Evolutionary conservation across 1,284 basidiomycete genomes (phyloP).

Genomic region (Rhodotorula sp.): DNA sequence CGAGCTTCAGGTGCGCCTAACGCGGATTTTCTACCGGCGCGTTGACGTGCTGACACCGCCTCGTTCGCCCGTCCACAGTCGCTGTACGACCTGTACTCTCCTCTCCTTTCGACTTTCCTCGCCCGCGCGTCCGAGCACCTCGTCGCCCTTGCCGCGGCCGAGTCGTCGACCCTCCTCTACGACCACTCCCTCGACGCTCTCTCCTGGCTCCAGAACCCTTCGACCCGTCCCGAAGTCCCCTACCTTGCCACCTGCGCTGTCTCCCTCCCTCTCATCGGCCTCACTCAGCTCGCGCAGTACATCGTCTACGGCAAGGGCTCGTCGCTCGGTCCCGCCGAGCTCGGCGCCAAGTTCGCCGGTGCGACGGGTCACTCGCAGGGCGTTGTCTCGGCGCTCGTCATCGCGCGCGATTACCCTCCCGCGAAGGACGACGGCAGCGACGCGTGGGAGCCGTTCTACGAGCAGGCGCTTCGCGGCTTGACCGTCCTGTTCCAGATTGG

Average conservation of each 20-base stretch:
- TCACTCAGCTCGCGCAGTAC: conserved; percentile 94
- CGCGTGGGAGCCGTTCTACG: conserved; percentile 71
- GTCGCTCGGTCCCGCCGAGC: conserved; percentile 63
- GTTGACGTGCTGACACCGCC: neutral
- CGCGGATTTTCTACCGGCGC: too few species aligned
- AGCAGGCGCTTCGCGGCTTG: conserved; percentile 79
- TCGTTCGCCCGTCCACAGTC: conserved; percentile 56
- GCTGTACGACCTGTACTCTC: conserved; percentile 86
- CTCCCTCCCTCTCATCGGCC: conserved; percentile 91
- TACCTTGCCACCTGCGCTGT: conserved; percentile 95
- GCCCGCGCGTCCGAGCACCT: conserved; percentile 60
- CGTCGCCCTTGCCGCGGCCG: conserved; percentile 57
- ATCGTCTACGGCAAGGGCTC: conserved; percentile 56
- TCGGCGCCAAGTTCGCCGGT: conserved; percentile 74
- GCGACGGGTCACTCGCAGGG: conserved; percentile 97
- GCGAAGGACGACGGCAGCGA: conserved; percentile 23
- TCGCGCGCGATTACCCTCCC: conserved; percentile 56
- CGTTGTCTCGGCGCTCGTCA: conserved; percentile 84
- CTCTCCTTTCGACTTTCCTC: conserved; percentile 75
- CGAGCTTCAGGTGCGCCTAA: conserved; percentile 62
- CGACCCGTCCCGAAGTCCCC: conserved; percentile 71
- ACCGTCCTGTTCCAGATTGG: conserved; percentile 92
- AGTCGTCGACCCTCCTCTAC: conserved; percentile 57
- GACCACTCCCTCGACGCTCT: conserved; percentile 76
- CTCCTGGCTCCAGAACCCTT: conserved; percentile 76